Evolutionary conservation across 2,329 filamentous ascomycete species (phyloP).

Genomic region (Epichloe gansuensis): DNA sequence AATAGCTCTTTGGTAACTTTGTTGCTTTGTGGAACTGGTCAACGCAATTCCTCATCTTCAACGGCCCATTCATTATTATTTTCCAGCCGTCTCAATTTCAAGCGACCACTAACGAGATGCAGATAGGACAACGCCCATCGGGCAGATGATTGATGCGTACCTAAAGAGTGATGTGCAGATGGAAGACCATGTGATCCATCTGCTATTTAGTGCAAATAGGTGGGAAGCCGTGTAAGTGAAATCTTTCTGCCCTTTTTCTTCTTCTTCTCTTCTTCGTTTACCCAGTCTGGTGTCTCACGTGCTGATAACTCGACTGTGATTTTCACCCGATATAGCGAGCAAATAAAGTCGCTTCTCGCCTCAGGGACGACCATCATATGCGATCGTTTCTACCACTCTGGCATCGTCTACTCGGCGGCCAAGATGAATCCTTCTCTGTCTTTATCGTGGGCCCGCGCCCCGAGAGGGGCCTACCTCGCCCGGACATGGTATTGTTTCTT

Average conservation of each 20-base stretch:
- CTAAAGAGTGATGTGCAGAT: slow-evolving; percentile 59
- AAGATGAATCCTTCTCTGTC: slow-evolving; percentile 62
- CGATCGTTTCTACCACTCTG: slow-evolving; percentile 92
- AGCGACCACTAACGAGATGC: background rate
- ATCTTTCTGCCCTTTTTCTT: background rate
- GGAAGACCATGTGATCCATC: slow-evolving; percentile 81
- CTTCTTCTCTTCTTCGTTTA: background rate
- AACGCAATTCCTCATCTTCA: too few species aligned
- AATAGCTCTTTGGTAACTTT: too few species aligned
- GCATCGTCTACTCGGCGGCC: slow-evolving; percentile 84
- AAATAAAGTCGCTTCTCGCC: slow-evolving; percentile 42
- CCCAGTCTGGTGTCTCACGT: background rate
- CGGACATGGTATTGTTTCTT: slow-evolving; percentile 80
- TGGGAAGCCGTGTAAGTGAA: slow-evolving; percentile 58
- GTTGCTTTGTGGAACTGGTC: too few species aligned
- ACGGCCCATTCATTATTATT: too few species aligned
- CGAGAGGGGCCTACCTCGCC: slow-evolving; percentile 75
- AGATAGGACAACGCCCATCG: slow-evolving; percentile 78
- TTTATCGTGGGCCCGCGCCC: slow-evolving; percentile 70
- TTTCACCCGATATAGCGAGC: slow-evolving; percentile 25
- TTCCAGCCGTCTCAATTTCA: too few species aligned
- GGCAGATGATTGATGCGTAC: slow-evolving; percentile 76
- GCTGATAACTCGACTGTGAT: background rate
- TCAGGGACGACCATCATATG: slow-evolving; percentile 66
- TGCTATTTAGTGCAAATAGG: slow-evolving; percentile 81